These are phyloP conservation scores for Pleurotus citrinopileatus DNA, from an alignment of 768 basidiomycete species.

Conservation along the genomic window DNA sequence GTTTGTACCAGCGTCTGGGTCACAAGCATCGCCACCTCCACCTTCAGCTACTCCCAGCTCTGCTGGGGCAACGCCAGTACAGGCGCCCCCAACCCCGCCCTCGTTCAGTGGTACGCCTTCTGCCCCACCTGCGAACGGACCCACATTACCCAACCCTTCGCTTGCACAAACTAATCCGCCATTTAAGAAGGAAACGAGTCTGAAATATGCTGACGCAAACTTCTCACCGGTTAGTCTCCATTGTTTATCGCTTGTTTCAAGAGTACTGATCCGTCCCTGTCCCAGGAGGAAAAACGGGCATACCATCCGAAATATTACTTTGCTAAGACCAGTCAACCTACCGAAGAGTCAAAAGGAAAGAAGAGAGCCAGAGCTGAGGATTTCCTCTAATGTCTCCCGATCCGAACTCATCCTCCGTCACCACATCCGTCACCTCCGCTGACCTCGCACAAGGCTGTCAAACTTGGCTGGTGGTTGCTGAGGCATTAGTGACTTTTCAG, in stretches of 20 bases:
- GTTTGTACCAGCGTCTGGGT: slow-evolving; percentile 15
- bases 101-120: slow-evolving; percentile 11
- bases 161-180: slow-evolving; percentile 65
- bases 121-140: slow-evolving; percentile 16
- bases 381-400: slow-evolving; percentile 46
- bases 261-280: background rate
- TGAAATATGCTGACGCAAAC: slow-evolving; percentile 76
- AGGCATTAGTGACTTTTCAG: slow-evolving; percentile 23
- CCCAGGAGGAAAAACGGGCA: slow-evolving; percentile 80
- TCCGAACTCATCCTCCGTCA: background rate
- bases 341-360: slow-evolving; percentile 71
- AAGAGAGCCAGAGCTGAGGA: slow-evolving; percentile 88
- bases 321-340: slow-evolving; percentile 38
- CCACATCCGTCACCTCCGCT: background rate
- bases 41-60: slow-evolving; percentile 3
- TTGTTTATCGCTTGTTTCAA: background rate
- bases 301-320: slow-evolving; percentile 60
- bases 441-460: background rate
- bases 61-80: slow-evolving; percentile 9
- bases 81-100: slow-evolving; percentile 19
- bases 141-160: slow-evolving; percentile 50
- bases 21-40: slow-evolving; percentile 8
- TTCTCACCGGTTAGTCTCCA: slow-evolving; percentile 66
- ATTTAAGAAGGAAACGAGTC: slow-evolving; percentile 71
- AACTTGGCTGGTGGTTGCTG: background rate